phyloP scores from a whole-genome alignment of 768 basidiomycete genomes.

The Tulasnella sp. region DNA sequence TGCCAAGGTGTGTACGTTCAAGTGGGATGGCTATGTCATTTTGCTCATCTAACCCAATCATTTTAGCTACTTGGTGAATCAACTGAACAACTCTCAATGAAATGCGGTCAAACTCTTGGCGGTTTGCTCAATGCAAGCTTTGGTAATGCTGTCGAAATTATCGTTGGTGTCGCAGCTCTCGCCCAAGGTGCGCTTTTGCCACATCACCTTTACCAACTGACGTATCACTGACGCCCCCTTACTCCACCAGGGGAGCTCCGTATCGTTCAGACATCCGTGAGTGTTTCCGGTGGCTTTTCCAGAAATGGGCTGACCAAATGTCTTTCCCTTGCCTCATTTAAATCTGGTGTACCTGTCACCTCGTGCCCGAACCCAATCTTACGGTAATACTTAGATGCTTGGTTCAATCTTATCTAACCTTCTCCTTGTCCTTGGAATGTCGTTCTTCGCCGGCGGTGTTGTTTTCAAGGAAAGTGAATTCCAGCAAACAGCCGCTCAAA shows the following conservation, averaged over 20 bases:
- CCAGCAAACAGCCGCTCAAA: constrained; percentile 74
- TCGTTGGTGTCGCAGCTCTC: constrained; percentile 77
- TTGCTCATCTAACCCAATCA: neutral
- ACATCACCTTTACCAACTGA: neutral
- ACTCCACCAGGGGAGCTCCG: constrained; percentile 50
- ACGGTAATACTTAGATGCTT: constrained; percentile 45
- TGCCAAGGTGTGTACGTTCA: constrained; percentile 42
- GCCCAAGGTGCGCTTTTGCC: constrained; percentile 41
- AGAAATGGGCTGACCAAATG: neutral
- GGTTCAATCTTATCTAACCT: constrained; percentile 87
- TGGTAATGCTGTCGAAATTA: constrained; percentile 60
- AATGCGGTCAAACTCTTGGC: constrained; percentile 72
- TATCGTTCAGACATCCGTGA: constrained; percentile 82
- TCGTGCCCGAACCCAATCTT: neutral
- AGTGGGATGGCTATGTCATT: neutral
- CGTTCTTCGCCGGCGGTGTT: constrained; percentile 76
- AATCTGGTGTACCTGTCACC: constrained; percentile 3
- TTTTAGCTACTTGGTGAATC: constrained; percentile 63
- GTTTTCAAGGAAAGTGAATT: constrained; percentile 56
- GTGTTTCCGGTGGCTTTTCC: constrained; percentile 18
- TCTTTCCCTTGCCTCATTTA: neutral
- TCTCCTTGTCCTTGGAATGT: constrained; percentile 79
- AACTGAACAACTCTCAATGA: constrained; percentile 66
- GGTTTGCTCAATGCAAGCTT: constrained; percentile 66
- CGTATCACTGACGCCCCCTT: neutral